Evolutionary conservation across 331 rosid genomes (phyloP).

Genomic region (Pyracantha coccinea): DNA sequence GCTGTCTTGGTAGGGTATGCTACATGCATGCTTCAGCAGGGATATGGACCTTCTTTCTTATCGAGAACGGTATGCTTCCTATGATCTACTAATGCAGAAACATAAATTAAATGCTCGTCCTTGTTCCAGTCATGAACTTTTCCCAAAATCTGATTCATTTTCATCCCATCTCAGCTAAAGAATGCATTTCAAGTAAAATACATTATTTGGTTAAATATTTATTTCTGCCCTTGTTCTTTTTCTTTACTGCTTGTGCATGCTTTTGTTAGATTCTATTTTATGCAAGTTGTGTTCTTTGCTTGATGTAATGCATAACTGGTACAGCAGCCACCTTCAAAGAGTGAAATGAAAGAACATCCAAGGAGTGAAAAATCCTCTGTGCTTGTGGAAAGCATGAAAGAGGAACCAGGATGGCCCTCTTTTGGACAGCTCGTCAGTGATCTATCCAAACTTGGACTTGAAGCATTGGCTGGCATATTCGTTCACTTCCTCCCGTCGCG

Average conservation of each 20-base stretch:
- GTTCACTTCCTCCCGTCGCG: constrained; percentile 49
- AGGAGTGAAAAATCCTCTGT: constrained; percentile 36
- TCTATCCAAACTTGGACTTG: constrained; percentile 64
- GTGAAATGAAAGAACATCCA: constrained; percentile 40
- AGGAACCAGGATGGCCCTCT: constrained; percentile 97
- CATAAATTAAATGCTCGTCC: constrained; percentile 7
- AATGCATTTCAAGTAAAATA: background rate
- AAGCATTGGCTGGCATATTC: constrained; percentile 35
- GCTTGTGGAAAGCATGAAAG: constrained; percentile 45
- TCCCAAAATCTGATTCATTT: background rate
- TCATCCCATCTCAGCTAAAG: background rate
- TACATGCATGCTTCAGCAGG: constrained; percentile 87
- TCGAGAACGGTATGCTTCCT: constrained; percentile 39
- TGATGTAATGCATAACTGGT: constrained; percentile 15
- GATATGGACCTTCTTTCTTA: constrained; percentile 64
- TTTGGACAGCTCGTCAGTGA: constrained; percentile 65
- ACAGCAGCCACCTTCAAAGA: constrained; percentile 29
- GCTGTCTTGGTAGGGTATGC: constrained; percentile 80
- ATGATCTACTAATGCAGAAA: background rate
- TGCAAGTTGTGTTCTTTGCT: constrained; percentile 4
- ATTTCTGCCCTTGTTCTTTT: background rate
- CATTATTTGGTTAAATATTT: background rate
- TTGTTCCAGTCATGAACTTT: background rate
- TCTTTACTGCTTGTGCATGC: background rate
- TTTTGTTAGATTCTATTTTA: background rate